Evolutionary conservation across 163 green algal genomes (phyloP).

Genomic region (Chlorella variabilis): DNA sequence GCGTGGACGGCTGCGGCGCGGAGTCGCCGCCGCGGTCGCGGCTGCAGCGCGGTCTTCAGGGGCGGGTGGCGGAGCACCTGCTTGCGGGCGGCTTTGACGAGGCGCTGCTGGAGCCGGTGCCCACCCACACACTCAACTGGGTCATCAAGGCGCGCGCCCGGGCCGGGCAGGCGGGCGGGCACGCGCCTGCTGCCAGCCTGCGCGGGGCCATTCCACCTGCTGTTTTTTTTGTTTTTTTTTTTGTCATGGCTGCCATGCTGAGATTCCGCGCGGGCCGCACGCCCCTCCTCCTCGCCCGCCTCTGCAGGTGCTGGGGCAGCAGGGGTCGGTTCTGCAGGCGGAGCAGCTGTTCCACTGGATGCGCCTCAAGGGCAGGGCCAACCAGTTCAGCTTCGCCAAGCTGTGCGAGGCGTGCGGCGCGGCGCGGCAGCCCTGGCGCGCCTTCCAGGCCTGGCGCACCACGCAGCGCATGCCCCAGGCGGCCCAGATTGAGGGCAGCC

Average conservation of each 20-base stretch:
- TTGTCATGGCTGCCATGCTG: no score
- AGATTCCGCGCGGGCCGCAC: no score
- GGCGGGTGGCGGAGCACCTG: conserved; percentile 39
- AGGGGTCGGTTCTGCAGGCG: conserved; percentile 13
- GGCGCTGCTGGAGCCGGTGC: conserved; percentile 20
- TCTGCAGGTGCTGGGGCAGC: conserved; percentile 33
- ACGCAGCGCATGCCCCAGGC: conserved; percentile 13
- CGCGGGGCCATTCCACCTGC: no score
- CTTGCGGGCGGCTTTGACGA: conserved; percentile 39
- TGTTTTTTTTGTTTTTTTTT: no score
- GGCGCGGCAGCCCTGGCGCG: conserved; percentile 15
- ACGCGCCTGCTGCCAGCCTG: neutral
- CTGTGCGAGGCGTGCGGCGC: conserved; percentile 38
- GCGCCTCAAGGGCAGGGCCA: conserved; percentile 29
- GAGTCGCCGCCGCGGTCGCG: no score
- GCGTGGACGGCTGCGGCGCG: neutral
- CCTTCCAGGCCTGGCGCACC: conserved; percentile 35
- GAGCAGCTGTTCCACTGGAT: conserved; percentile 52
- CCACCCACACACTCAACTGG: conserved; percentile 47
- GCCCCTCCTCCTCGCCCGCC: no score
- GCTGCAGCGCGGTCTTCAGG: conserved; percentile 29
- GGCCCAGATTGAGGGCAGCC: neutral
- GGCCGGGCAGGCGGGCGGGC: neutral
- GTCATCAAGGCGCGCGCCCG: conserved; percentile 21
- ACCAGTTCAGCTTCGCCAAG: conserved; percentile 44